Percentiles rank a stretch among this genome's conserved stretches.
Conservation (phyloP, 805 yeast species). For the Lachancea sp. region DNA sequence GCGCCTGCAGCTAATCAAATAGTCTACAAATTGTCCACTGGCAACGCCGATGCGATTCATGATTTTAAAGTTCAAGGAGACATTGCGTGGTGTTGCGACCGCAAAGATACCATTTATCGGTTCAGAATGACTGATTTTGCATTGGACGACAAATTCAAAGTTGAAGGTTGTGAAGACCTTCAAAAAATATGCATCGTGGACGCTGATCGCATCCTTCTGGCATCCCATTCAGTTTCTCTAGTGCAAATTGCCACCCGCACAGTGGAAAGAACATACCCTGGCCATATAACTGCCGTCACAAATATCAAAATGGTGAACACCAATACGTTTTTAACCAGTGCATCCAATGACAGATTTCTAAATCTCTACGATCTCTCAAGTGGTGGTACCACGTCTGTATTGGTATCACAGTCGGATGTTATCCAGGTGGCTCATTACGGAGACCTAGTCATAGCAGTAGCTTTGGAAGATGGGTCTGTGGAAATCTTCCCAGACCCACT, state of each 20-base stretch:
- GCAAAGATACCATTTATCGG: constrained; percentile 50
- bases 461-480: constrained; percentile 68
- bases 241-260: constrained; percentile 38
- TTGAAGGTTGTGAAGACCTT: constrained; percentile 29
- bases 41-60: constrained; percentile 41
- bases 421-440: constrained; percentile 36
- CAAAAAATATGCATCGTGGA: constrained; percentile 27
- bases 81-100: constrained; percentile 55
- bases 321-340: constrained; percentile 57
- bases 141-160: constrained; percentile 37
- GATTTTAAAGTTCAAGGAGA: constrained; percentile 39
- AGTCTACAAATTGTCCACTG: constrained; percentile 44
- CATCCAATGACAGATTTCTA: constrained; percentile 74
- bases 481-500: constrained; percentile 65
- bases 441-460: constrained; percentile 33
- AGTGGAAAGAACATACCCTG: constrained; percentile 55
- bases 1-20: constrained; percentile 61
- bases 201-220: constrained; percentile 45
- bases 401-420: constrained; percentile 66
- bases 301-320: constrained; percentile 35
- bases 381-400: constrained; percentile 44
- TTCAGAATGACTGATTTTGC: constrained; percentile 50
- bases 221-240: constrained; percentile 60
- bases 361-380: constrained; percentile 47
- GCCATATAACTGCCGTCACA: constrained; percentile 66